A percentile compares a stretch with the other conserved stretches of the same genome.
phyloP scores from a whole-genome alignment of 202 grass and related monocot species.

The Cymbopogon flexuosus region DNA sequence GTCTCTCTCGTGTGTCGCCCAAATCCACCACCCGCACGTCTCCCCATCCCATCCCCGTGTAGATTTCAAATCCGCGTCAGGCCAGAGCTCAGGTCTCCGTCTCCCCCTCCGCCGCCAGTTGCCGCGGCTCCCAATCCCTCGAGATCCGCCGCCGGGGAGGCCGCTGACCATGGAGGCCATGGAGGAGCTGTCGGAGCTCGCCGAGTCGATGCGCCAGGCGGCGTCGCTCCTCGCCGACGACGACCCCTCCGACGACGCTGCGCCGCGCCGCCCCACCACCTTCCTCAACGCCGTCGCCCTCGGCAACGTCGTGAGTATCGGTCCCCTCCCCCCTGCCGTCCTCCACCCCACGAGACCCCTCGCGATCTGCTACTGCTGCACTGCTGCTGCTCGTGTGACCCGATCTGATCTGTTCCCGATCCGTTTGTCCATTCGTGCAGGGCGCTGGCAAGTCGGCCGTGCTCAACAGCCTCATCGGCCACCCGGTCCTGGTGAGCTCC shows the following conservation, averaged over 20 bases:
- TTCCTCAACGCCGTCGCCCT: conserved; percentile 87
- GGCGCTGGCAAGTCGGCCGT: no score
- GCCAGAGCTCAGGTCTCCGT: not conserved
- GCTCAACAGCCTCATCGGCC: no score
- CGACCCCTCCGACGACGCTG: conserved; percentile 48
- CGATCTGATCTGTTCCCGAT: conserved; percentile 24
- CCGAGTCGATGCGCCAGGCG: conserved; percentile 73
- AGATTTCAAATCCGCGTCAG: conserved; percentile 49
- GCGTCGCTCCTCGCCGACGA: conserved; percentile 78
- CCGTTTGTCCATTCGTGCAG: no score
- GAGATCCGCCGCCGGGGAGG: conserved; percentile 6
- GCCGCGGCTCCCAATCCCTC: not conserved
- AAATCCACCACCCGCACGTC: conserved; percentile 9
- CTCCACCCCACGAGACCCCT: not conserved
- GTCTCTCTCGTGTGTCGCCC: not conserved
- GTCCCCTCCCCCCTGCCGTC: no score
- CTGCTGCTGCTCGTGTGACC: not conserved
- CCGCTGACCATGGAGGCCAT: conserved; percentile 64
- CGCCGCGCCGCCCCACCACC: conserved; percentile 47
- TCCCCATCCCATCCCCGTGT: not conserved
- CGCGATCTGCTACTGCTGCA: not conserved
- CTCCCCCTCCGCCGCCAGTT: conserved; percentile 14
- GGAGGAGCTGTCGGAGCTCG: conserved; percentile 63
- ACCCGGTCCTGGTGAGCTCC: no score
- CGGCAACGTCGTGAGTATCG: conserved; percentile 69